Evolutionary conservation across 1,139 yeast genomes (phyloP).

Genomic region (Pichia sp.): DNA sequence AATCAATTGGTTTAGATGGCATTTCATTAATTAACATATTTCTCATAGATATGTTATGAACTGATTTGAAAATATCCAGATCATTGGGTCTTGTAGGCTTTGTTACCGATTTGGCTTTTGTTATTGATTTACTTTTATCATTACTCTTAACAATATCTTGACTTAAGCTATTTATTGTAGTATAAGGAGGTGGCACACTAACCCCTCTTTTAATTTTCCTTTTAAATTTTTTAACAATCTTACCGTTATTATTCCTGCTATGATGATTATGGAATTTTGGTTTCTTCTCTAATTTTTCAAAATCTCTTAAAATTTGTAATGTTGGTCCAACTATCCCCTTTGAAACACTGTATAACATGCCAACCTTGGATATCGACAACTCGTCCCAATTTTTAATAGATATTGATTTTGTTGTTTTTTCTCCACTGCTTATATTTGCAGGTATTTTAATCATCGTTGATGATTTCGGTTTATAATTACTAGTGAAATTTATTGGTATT

Average conservation of each 20-base stretch:
- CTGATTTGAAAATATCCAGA: background rate
- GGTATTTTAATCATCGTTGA: background rate
- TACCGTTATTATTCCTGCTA: background rate
- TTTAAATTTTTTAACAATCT: background rate
- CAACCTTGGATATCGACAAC: conserved; percentile 23
- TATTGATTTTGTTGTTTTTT: conserved; percentile 1
- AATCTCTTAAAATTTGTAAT: conserved; percentile 6
- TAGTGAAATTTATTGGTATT: conserved; percentile 5
- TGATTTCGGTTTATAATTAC: conserved; percentile 2
- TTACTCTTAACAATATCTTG: background rate
- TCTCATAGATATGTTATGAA: background rate
- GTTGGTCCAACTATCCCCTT: conserved; percentile 13
- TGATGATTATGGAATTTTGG: background rate
- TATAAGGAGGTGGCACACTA: background rate
- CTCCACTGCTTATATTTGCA: conserved; percentile 2
- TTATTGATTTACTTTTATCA: background rate
- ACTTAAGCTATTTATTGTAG: background rate
- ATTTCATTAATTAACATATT: background rate
- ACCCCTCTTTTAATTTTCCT: background rate
- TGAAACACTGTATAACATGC: conserved; percentile 22
- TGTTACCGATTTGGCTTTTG: background rate
- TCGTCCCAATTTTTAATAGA: conserved; percentile 19
- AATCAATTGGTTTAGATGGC: background rate
- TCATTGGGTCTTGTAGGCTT: background rate
- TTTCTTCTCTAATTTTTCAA: conserved; percentile 6